phyloP scores from a whole-genome alignment of 2,329 filamentous ascomycete genomes.

The Fusarium falciforme region DNA sequence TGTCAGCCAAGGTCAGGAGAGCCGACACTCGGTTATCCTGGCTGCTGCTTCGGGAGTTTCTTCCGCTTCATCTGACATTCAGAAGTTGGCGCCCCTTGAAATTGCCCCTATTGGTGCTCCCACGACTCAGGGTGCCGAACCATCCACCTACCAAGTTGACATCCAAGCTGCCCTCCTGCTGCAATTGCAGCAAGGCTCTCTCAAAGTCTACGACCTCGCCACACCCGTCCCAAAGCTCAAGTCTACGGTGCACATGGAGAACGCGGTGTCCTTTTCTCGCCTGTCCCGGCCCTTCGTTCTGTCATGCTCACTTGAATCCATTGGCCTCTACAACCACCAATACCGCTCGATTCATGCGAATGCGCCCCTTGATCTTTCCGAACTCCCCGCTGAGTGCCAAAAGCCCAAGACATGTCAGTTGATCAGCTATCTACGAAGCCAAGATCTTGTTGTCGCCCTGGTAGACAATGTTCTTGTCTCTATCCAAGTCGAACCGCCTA shows the following conservation, averaged over 20 bases:
- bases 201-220: constrained; percentile 74
- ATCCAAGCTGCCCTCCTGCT: constrained; percentile 72
- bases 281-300: constrained; percentile 76
- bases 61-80: constrained; percentile 42
- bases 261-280: constrained; percentile 71
- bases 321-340: constrained; percentile 76
- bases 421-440: constrained; percentile 72
- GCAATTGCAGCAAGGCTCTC: constrained; percentile 63
- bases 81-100: constrained; percentile 54
- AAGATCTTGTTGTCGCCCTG: constrained; percentile 74
- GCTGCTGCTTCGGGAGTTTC: constrained; percentile 45
- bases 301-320: constrained; percentile 65
- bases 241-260: constrained; percentile 63
- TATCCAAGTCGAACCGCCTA: constrained; percentile 74
- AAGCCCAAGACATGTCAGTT: constrained; percentile 55
- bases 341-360: constrained; percentile 71
- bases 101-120: constrained; percentile 51
- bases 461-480: constrained; percentile 73
- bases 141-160: constrained; percentile 66
- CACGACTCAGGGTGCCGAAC: constrained; percentile 18
- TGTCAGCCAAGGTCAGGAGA: constrained; percentile 44
- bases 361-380: constrained; percentile 56
- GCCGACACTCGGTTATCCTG: constrained; percentile 49
- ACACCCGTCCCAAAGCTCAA: constrained; percentile 70
- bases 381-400: constrained; percentile 52